Evolutionary conservation across 345 rosid species (phyloP).

Genomic region (Bruguiera parviflora): DNA sequence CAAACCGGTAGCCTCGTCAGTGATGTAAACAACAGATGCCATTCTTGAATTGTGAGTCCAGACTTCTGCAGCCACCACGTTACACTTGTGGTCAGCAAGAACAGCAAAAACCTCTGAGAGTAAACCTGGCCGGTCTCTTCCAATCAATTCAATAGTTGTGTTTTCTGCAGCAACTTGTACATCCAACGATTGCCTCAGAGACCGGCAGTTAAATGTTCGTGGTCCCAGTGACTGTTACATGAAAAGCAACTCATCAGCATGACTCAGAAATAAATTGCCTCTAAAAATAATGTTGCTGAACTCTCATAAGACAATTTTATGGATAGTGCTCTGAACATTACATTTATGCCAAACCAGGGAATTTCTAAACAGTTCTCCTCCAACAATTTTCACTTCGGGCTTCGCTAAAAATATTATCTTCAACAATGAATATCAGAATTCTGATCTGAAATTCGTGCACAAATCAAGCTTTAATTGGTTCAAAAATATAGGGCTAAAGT

Average conservation of each 20-base stretch:
- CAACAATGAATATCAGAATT: neutral
- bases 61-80: slow-evolving; percentile 71
- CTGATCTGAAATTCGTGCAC: neutral
- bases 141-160: slow-evolving; percentile 69
- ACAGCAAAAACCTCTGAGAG: slow-evolving; percentile 82
- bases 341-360: neutral
- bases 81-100: slow-evolving; percentile 66
- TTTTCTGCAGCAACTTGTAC: slow-evolving; percentile 49
- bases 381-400: neutral
- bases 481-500: too few relatives aligned
- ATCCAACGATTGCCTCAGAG: slow-evolving; percentile 64
- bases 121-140: slow-evolving; percentile 75
- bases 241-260: slow-evolving; percentile 11
- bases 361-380: neutral
- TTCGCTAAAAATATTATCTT: neutral
- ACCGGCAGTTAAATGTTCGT: slow-evolving; percentile 51
- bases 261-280: slow-evolving; percentile 21
- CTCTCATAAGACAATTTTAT: slow-evolving; percentile 8
- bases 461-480: neutral
- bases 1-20: slow-evolving; percentile 48
- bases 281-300: slow-evolving; percentile 13
- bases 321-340: neutral
- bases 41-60: slow-evolving; percentile 88
- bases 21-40: slow-evolving; percentile 75
- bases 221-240: slow-evolving; percentile 62